phyloP scores from a whole-genome alignment of 768 basidiomycete genomes.

The Mycena leptocephala region DNA sequence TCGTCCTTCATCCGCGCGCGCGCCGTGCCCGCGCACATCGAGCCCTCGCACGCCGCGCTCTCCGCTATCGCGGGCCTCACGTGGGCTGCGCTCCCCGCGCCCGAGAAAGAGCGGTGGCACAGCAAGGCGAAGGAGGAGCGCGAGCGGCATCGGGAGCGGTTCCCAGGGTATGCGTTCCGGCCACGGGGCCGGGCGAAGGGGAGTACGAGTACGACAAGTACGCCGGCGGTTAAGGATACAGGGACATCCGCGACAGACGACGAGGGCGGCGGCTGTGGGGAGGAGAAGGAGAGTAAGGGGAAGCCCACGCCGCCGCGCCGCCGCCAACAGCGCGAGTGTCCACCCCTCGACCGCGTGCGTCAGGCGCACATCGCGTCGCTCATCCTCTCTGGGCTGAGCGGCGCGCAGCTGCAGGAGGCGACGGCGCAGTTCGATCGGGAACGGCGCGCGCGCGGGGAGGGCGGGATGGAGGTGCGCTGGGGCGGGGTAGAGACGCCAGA shows the following conservation, averaged over 20 bases:
- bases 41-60: constrained; percentile 71
- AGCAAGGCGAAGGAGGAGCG: constrained; percentile 61
- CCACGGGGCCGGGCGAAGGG: constrained; percentile 47
- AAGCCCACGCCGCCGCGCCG: constrained; percentile 35
- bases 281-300: neutral
- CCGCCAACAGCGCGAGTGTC: constrained; percentile 32
- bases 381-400: constrained; percentile 64
- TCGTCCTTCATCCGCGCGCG: constrained; percentile 70
- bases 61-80: constrained; percentile 72
- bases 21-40: constrained; percentile 67
- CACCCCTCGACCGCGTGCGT: constrained; percentile 59
- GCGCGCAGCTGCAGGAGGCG: constrained; percentile 58
- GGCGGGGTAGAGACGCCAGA: constrained; percentile 26
- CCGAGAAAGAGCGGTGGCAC: constrained; percentile 66
- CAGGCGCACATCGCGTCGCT: constrained; percentile 67
- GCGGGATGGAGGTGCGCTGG: constrained; percentile 25
- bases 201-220: neutral
- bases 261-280: constrained; percentile 3
- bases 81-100: constrained; percentile 64
- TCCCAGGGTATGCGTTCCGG: constrained; percentile 56
- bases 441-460: constrained; percentile 5
- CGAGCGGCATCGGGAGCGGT: constrained; percentile 60
- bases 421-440: constrained; percentile 59
- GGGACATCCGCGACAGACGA: neutral
- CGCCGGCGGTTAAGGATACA: too few relatives aligned